A percentile compares a stretch with the other conserved stretches of the same genome.
Conservation (phyloP, 148 eudicot genomes). For the Tetragonia tetragonoides region DNA sequence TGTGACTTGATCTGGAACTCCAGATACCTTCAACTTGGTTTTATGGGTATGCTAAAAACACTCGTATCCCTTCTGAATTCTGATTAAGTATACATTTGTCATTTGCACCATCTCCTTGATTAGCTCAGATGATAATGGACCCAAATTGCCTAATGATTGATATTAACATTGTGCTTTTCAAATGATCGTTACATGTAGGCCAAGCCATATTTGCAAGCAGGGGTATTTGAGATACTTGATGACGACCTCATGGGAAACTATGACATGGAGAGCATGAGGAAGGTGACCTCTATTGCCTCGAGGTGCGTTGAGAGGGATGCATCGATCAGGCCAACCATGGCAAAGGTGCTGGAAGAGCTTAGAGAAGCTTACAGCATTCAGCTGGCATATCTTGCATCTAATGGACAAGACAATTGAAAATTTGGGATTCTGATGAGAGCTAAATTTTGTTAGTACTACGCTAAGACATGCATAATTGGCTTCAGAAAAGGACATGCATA, state of each 20-base stretch:
- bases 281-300: slow-evolving; percentile 53
- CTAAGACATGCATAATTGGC: too few species aligned
- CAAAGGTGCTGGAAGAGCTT: slow-evolving; percentile 57
- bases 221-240: slow-evolving; percentile 73
- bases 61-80: not conserved
- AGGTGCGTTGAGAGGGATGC: slow-evolving; percentile 81
- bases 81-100: too few species aligned
- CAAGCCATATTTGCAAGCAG: slow-evolving; percentile 81
- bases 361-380: slow-evolving; percentile 76
- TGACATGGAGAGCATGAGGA: slow-evolving; percentile 72
- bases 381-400: slow-evolving; percentile 34
- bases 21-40: slow-evolving; percentile 77
- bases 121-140: too few species aligned
- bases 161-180: not conserved
- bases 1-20: slow-evolving; percentile 56
- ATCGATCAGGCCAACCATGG: slow-evolving; percentile 58
- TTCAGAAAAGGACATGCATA: too few species aligned
- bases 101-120: too few species aligned
- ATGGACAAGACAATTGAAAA: slow-evolving; percentile 18
- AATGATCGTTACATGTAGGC: slow-evolving; percentile 44
- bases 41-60: slow-evolving; percentile 54
- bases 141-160: too few species aligned
- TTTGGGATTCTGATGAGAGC: not conserved
- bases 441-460: not conserved
- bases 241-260: slow-evolving; percentile 58